phyloP scores from a whole-genome alignment of 768 basidiomycete species.

The Amanita fuliginea region DNA sequence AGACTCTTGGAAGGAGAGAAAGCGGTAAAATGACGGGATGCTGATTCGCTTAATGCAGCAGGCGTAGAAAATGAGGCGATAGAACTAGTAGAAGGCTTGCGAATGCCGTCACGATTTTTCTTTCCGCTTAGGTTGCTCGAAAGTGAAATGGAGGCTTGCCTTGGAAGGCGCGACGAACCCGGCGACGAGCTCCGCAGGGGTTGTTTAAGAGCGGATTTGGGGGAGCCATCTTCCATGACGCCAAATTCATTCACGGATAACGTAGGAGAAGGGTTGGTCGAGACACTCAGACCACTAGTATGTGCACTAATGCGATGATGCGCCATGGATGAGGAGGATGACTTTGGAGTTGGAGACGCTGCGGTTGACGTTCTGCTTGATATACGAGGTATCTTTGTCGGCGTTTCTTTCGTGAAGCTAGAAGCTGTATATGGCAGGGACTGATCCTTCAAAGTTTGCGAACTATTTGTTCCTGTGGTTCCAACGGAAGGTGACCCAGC shows the following conservation, averaged over 20 bases:
- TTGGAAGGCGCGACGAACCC: conserved; percentile 49
- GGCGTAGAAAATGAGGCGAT: conserved; percentile 57
- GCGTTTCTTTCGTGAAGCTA: conserved; percentile 65
- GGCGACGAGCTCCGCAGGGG: conserved; percentile 55
- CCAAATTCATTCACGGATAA: conserved; percentile 66
- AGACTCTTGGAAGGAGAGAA: conserved; percentile 79
- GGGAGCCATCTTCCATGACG: conserved; percentile 54
- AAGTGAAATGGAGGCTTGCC: conserved; percentile 44
- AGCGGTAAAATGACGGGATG: conserved; percentile 64
- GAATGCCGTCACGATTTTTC: conserved; percentile 70
- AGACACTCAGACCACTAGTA: conserved; percentile 27
- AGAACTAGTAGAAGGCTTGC: conserved; percentile 78
- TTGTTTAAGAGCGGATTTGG: conserved; percentile 37
- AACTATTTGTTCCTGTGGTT: conserved; percentile 36
- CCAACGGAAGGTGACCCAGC: conserved; percentile 90
- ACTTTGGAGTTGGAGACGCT: conserved; percentile 59
- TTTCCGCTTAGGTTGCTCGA: conserved; percentile 40
- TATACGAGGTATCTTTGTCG: conserved; percentile 89
- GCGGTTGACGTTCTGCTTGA: conserved; percentile 74
- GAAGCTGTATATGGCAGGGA: conserved; percentile 40
- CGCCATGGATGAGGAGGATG: conserved; percentile 34
- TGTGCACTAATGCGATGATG: conserved; percentile 52
- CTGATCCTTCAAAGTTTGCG: conserved; percentile 38
- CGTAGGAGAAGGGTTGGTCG: conserved; percentile 56
- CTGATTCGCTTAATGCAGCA: conserved; percentile 28